phyloP scores from a whole-genome alignment of 306 rosid genomes.

The Vicia faba region DNA sequence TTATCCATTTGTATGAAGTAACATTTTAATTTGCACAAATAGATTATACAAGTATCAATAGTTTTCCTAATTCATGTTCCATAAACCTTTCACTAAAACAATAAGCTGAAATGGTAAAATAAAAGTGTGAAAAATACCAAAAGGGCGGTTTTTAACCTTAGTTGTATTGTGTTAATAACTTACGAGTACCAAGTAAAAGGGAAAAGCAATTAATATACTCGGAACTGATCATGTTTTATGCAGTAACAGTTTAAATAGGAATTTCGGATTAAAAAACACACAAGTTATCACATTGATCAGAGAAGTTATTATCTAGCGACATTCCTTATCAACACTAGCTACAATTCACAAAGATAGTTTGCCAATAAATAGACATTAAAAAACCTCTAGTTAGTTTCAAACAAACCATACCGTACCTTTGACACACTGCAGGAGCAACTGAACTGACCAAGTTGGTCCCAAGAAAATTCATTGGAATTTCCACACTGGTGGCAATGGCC shows the following conservation, averaged over 20 bases:
- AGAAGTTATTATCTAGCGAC: slow-evolving; percentile 21
- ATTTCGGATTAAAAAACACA: neutral
- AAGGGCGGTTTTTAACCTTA: slow-evolving; percentile 5
- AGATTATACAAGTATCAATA: neutral
- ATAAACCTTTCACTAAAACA: slow-evolving; percentile 2
- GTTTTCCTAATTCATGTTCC: slow-evolving; percentile 20
- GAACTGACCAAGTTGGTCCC: slow-evolving; percentile 75
- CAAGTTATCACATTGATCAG: slow-evolving; percentile 14
- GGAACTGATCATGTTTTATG: slow-evolving; percentile 3
- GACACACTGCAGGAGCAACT: slow-evolving; percentile 70
- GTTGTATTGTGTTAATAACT: slow-evolving; percentile 4
- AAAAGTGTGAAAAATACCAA: neutral
- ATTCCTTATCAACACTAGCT: slow-evolving; percentile 18
- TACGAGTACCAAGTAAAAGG: slow-evolving; percentile 25
- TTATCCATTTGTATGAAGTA: slow-evolving; percentile 20
- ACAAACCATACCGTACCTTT: slow-evolving; percentile 49
- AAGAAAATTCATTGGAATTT: slow-evolving; percentile 71
- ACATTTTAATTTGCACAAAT: neutral
- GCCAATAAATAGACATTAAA: slow-evolving; percentile 18
- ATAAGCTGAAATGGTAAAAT: neutral
- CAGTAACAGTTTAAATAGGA: slow-evolving; percentile 20
- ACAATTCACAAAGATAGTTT: neutral
- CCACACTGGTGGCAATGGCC: slow-evolving; percentile 78
- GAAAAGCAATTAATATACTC: slow-evolving; percentile 29
- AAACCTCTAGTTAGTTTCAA: slow-evolving; percentile 4